Evolutionary conservation across 1,284 basidiomycete species (phyloP).

Genomic region (Puccinia polysora): DNA sequence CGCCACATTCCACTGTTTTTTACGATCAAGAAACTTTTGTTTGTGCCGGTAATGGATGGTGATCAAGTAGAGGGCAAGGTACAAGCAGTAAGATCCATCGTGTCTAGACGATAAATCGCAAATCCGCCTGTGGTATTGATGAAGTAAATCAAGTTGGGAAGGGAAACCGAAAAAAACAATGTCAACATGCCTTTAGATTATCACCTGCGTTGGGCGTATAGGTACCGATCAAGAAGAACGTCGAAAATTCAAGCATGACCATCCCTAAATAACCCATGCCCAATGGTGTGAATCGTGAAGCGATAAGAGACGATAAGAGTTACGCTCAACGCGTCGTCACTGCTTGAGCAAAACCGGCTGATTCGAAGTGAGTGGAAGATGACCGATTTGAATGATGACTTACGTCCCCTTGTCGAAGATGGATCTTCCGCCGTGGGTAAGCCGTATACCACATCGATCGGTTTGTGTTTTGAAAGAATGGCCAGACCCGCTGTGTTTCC

Average conservation of each 20-base stretch:
- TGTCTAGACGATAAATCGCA: not conserved
- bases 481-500: conserved; percentile 27
- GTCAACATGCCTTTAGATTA: conserved; percentile 12
- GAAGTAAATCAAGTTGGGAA: not conserved
- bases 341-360: not conserved
- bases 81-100: not conserved
- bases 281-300: not conserved
- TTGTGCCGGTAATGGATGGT: not conserved
- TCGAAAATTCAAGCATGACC: conserved; percentile 33
- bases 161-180: not conserved
- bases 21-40: conserved; percentile 24
- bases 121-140: too few species aligned
- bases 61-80: too few species aligned
- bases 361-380: too few species aligned
- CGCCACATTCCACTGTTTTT: conserved; percentile 35
- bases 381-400: not conserved
- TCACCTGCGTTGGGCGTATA: conserved; percentile 41
- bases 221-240: conserved; percentile 35
- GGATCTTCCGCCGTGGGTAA: conserved; percentile 38
- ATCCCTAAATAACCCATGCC: conserved; percentile 33
- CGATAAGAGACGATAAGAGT: too few species aligned
- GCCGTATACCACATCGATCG: conserved; percentile 34
- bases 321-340: not conserved
- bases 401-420: conserved; percentile 41
- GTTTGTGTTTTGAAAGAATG: conserved; percentile 38